Percentiles rank a stretch among this genome's conserved stretches.
Conservation (phyloP, 2,329 filamentous ascomycete species). For the Hypoxylon sp. region DNA sequence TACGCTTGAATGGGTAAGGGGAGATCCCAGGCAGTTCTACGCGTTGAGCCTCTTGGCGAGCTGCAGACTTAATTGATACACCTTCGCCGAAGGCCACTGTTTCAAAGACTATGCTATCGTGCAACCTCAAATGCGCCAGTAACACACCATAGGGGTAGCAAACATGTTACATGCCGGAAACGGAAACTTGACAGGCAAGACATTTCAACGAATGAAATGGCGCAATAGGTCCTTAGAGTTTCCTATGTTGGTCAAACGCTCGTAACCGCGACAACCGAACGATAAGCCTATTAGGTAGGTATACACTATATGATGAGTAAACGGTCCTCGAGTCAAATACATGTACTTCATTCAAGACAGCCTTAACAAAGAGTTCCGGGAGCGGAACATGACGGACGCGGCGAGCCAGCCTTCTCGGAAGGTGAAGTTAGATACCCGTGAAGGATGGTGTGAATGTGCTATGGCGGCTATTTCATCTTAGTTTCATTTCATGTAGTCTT, state of each 20-base stretch:
- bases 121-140: conserved; percentile 30
- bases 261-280: conserved; percentile 24
- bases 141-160: conserved; percentile 41
- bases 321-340: conserved; percentile 19
- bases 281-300: background rate
- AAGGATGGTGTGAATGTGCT: conserved; percentile 10
- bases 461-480: conserved; percentile 25
- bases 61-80: conserved; percentile 36
- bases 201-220: conserved; percentile 39
- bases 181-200: conserved; percentile 32
- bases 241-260: conserved; percentile 40
- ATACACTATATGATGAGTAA: background rate
- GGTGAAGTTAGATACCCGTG: conserved; percentile 17
- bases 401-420: conserved; percentile 32
- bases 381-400: conserved; percentile 28
- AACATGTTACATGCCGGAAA: conserved; percentile 46
- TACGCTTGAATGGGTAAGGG: conserved; percentile 34
- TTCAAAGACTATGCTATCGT: conserved; percentile 41
- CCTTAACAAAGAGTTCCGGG: conserved; percentile 20
- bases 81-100: conserved; percentile 30
- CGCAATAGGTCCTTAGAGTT: conserved; percentile 31
- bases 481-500: conserved; percentile 22
- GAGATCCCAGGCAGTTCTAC: conserved; percentile 20
- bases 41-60: conserved; percentile 36
- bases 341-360: conserved; percentile 3